Evolutionary conservation across 495 filamentous ascomycete genomes (phyloP).

Genomic region (Ascodesmis nigricans): DNA sequence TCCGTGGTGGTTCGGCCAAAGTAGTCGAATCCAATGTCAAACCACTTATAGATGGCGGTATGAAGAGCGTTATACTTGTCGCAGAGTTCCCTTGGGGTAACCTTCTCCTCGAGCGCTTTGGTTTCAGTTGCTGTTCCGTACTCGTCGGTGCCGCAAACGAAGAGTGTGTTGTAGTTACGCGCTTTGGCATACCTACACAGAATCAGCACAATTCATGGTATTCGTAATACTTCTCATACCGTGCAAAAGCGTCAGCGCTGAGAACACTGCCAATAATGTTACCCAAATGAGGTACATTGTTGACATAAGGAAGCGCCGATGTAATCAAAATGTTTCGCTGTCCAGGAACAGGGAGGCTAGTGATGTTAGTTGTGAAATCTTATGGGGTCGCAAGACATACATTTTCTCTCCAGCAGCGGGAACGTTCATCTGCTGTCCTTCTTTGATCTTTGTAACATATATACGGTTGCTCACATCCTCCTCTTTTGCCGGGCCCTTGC

Average conservation of each 20-base stretch:
- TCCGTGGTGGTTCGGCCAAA: slow-evolving; percentile 67
- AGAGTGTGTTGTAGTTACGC: slow-evolving; percentile 40
- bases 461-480: slow-evolving; percentile 7
- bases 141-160: slow-evolving; percentile 51
- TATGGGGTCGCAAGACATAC: slow-evolving; percentile 7
- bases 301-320: slow-evolving; percentile 66
- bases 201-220: slow-evolving; percentile 8
- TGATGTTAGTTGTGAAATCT: slow-evolving; percentile 1
- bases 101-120: slow-evolving; percentile 33
- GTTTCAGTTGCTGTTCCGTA: slow-evolving; percentile 79
- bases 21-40: slow-evolving; percentile 60
- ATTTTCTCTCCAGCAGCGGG: slow-evolving; percentile 13
- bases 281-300: slow-evolving; percentile 87
- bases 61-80: slow-evolving; percentile 72
- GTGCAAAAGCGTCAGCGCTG: slow-evolving; percentile 54
- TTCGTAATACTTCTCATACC: slow-evolving; percentile 25
- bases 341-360: slow-evolving; percentile 27
- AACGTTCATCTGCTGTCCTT: slow-evolving; percentile 15
- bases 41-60: slow-evolving; percentile 72
- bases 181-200: slow-evolving; percentile 46
- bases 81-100: slow-evolving; percentile 43
- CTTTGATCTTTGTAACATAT: slow-evolving; percentile 10
- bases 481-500: slow-evolving; percentile 6
- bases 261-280: slow-evolving; percentile 85
- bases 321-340: slow-evolving; percentile 37